Base-by-base conservation (phyloP, 192 early-diverging fungal species). In the Entomortierella lignicola region DNA sequence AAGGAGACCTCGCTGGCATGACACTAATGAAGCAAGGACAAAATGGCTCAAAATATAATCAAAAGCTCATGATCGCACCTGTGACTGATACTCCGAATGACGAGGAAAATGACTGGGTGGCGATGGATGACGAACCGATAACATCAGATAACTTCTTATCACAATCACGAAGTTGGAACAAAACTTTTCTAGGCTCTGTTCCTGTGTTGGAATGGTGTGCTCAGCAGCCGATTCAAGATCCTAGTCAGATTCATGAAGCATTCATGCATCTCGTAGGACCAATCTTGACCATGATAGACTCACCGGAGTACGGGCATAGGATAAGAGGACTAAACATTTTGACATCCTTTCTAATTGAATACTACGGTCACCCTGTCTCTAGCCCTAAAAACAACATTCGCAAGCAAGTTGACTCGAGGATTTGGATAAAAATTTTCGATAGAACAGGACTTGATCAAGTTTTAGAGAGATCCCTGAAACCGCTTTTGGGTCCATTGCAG, bases 341-440 rank as follows among this genome's bases (percentile, higher is more conserved):
- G 57, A 64, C 67, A n/a, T 21, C 32, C 25, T 79, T 70, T 29
- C 15, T 79, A 25, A 51, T 79, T 51, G 54, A 59, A 1, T 59
- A 79, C 13, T 52, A 66, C 27, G 23, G 31, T 26, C 44, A 39
- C 4, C 2, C 18, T 26, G 30, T 10, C 2, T 29, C 26, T 26
- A 54, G 10, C 29, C 4, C 18, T 31, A 57, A 32, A 17, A 20
- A 20, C 31, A 21, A 29, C 26, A 2, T 54, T 7, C 52, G 12
- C 2, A 23, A 23, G 52, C 26, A 29, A 27, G 26, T 20, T 17
- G 55, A 55, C 12, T 34, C 67, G 29, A 70, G 63, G 63, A 70
- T 70, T 25, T 79, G 75, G 75, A 79, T 79, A 39, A 63, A 58
- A 62, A 79, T 79, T 44, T 79, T 79, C 58, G 62, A 69, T 13